Conservation (phyloP, 768 basidiomycete species). For the Boletus rubroflammeus region DNA sequence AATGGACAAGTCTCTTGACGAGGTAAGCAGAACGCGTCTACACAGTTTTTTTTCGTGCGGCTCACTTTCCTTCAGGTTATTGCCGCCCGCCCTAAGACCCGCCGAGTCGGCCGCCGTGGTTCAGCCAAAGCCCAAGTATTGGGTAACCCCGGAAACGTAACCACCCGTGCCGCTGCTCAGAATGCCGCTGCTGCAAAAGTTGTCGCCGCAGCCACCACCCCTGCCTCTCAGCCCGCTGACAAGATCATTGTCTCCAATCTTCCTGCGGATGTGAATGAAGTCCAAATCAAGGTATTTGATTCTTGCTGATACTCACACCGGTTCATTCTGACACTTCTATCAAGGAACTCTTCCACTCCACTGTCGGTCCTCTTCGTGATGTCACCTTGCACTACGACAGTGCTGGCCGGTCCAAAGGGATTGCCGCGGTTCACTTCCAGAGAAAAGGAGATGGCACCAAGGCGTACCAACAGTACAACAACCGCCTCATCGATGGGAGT, state of each 20-base stretch:
- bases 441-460: slow-evolving; percentile 86
- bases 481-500: slow-evolving; percentile 99
- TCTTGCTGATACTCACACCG: background rate
- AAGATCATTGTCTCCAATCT: slow-evolving; percentile 98
- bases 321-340: slow-evolving; percentile 5
- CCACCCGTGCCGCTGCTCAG: slow-evolving; percentile 49
- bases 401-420: slow-evolving; percentile 84
- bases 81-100: slow-evolving; percentile 49
- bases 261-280: slow-evolving; percentile 88
- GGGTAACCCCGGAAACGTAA: slow-evolving; percentile 50
- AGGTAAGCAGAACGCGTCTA: slow-evolving; percentile 44
- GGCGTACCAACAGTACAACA: slow-evolving; percentile 94
- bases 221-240: slow-evolving; percentile 48
- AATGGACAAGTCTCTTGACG: slow-evolving; percentile 86
- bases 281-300: slow-evolving; percentile 79
- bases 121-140: slow-evolving; percentile 58
- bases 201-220: slow-evolving; percentile 36
- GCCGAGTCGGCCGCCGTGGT: slow-evolving; percentile 41
- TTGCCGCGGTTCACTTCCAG: slow-evolving; percentile 82
- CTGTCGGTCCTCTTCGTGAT: slow-evolving; percentile 82
- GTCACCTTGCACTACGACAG: slow-evolving; percentile 85
- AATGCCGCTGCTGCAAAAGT: slow-evolving; percentile 41
- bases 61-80: slow-evolving; percentile 52
- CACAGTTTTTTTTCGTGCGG: slow-evolving; percentile 1
- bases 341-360: slow-evolving; percentile 90